Conservation (phyloP, 148 eudicot genomes). For the Limonium bicolor region DNA sequence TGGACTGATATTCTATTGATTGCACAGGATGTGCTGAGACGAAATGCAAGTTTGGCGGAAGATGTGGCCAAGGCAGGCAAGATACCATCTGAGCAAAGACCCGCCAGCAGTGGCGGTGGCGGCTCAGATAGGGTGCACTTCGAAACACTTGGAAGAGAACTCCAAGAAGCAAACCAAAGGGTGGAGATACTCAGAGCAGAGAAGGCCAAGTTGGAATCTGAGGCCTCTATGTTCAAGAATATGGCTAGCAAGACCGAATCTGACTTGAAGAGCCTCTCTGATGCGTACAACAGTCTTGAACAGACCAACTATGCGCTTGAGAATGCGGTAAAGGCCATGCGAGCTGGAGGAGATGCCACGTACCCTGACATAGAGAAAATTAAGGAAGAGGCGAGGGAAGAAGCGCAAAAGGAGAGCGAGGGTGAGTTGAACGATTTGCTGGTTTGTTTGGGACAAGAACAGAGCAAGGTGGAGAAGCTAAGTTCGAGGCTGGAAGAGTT, state of each 20-base stretch:
- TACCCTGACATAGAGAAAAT: slow-evolving; percentile 51
- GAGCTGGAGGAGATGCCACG: slow-evolving; percentile 32
- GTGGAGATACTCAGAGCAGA: slow-evolving; percentile 52
- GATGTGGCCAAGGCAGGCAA: slow-evolving; percentile 56
- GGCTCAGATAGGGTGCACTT: slow-evolving; percentile 57
- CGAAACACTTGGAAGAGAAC: slow-evolving; percentile 61
- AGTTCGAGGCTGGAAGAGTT: slow-evolving; percentile 47
- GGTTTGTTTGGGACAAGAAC: slow-evolving; percentile 95
- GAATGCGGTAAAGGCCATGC: slow-evolving; percentile 41
- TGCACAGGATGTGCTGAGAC: slow-evolving; percentile 66
- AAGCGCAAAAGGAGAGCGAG: slow-evolving; percentile 82
- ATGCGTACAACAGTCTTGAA: slow-evolving; percentile 91
- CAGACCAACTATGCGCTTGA: slow-evolving; percentile 57
- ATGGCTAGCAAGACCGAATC: slow-evolving; percentile 62
- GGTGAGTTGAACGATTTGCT: slow-evolving; percentile 74
- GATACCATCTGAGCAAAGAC: slow-evolving; percentile 31
- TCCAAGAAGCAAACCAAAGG: slow-evolving; percentile 48
- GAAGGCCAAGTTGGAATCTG: slow-evolving; percentile 53
- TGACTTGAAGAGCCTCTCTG: slow-evolving; percentile 79
- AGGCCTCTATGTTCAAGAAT: slow-evolving; percentile 36
- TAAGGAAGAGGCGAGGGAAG: slow-evolving; percentile 72
- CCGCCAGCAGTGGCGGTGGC: too few relatives aligned
- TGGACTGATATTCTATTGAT: too few relatives aligned
- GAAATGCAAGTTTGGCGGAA: slow-evolving; percentile 70
- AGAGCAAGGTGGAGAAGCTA: slow-evolving; percentile 81